phyloP scores from a whole-genome alignment of 805 yeast species.

The Candida parachauliodes region DNA sequence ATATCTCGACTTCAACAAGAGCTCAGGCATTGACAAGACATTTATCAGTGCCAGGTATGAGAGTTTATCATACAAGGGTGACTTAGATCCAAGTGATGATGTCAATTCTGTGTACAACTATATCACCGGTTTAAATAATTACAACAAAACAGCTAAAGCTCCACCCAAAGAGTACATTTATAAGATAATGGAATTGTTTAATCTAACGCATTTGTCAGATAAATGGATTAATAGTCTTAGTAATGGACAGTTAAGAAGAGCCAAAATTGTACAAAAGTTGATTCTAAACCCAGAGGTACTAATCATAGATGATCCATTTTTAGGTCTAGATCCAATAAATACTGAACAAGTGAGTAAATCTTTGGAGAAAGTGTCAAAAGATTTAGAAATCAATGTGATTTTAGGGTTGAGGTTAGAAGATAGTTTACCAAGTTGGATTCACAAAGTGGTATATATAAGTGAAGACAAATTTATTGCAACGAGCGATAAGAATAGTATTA shows the following conservation, averaged over 20 bases:
- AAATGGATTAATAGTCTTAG: slow-evolving; percentile 85
- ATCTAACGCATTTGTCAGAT: slow-evolving; percentile 52
- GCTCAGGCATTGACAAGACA: slow-evolving; percentile 43
- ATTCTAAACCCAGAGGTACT: slow-evolving; percentile 62
- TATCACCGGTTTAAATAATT: slow-evolving; percentile 56
- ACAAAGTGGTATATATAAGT: slow-evolving; percentile 64
- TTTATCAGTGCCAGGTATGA: slow-evolving; percentile 91
- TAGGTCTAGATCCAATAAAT: slow-evolving; percentile 84
- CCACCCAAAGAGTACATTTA: slow-evolving; percentile 29
- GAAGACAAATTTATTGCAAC: slow-evolving; percentile 46
- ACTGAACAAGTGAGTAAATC: slow-evolving; percentile 55
- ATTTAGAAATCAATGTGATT: slow-evolving; percentile 53
- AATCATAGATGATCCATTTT: slow-evolving; percentile 85
- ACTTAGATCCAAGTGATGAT: slow-evolving; percentile 53
- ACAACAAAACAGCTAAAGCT: slow-evolving; percentile 28
- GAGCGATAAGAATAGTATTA: slow-evolving; percentile 43
- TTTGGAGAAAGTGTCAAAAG: slow-evolving; percentile 28
- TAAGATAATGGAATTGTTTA: slow-evolving; percentile 45
- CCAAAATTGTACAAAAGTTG: slow-evolving; percentile 76
- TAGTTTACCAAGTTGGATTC: slow-evolving; percentile 72
- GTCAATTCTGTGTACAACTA: slow-evolving; percentile 53
- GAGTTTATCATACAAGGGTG: slow-evolving; percentile 66
- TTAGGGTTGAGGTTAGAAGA: slow-evolving; percentile 80
- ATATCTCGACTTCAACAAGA: slow-evolving; percentile 32
- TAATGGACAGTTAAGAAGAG: slow-evolving; percentile 92